A percentile compares a stretch with the other conserved stretches of the same genome.
Evolutionary conservation across 2,329 filamentous ascomycete genomes (phyloP).

Genomic region (Whalleya microplaca): DNA sequence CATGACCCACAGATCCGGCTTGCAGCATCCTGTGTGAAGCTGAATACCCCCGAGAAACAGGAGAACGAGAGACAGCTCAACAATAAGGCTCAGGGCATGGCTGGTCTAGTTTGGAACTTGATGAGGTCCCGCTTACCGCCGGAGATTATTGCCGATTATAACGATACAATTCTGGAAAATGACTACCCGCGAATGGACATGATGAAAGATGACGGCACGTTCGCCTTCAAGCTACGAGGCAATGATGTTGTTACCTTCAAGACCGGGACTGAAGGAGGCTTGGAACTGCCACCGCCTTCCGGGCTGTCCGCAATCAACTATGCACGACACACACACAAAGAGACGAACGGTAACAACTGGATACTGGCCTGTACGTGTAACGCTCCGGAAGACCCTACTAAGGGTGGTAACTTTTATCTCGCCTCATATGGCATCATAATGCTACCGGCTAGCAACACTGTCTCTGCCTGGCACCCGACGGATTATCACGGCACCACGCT

Average conservation of each 20-base stretch:
- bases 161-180: slow-evolving; percentile 15
- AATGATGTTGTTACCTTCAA: slow-evolving; percentile 17
- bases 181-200: slow-evolving; percentile 29
- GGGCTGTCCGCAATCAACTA: slow-evolving; percentile 22
- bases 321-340: slow-evolving; percentile 22
- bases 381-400: slow-evolving; percentile 17
- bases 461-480: slow-evolving; percentile 18
- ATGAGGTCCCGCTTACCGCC: slow-evolving; percentile 22
- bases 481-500: slow-evolving; percentile 29
- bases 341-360: slow-evolving; percentile 27
- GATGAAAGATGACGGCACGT: slow-evolving; percentile 14
- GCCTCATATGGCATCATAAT: slow-evolving; percentile 30
- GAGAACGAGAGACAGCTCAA: slow-evolving; percentile 13
- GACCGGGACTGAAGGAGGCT: not conserved
- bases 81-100: slow-evolving; percentile 23
- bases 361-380: slow-evolving; percentile 16
- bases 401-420: slow-evolving; percentile 26
- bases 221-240: slow-evolving; percentile 20
- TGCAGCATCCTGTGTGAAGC: not conserved
- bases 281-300: slow-evolving; percentile 24
- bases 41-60: slow-evolving; percentile 5
- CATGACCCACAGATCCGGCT: slow-evolving; percentile 11
- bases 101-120: slow-evolving; percentile 28
- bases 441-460: slow-evolving; percentile 24
- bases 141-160: slow-evolving; percentile 23